Evolutionary conservation across 805 yeast genomes (phyloP).

Genomic region (Lachancea quebecensis): DNA sequence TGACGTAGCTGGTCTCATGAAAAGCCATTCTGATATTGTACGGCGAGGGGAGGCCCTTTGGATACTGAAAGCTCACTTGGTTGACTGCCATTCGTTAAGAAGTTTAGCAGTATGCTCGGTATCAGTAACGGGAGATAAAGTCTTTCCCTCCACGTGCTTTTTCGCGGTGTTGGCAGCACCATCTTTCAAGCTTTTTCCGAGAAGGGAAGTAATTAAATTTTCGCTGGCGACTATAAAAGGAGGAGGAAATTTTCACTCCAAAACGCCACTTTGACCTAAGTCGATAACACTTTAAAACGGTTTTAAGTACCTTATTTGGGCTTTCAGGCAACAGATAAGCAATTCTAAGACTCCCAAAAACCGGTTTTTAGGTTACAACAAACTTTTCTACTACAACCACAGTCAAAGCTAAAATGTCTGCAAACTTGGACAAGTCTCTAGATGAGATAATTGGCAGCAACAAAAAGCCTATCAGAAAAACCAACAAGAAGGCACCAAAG

Average conservation of each 20-base stretch:
- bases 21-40: too few species aligned
- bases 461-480: conserved; percentile 34
- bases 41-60: too few species aligned
- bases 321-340: conserved; percentile 1
- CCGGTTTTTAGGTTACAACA: neutral
- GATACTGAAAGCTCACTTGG: too few species aligned
- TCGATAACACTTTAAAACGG: neutral
- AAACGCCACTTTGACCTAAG: neutral
- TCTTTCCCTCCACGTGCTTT: too few species aligned
- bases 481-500: conserved; percentile 25
- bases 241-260: neutral
- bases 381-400: neutral
- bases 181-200: too few species aligned
- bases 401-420: conserved; percentile 42
- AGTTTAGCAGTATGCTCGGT: too few species aligned
- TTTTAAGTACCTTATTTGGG: neutral
- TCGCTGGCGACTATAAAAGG: neutral
- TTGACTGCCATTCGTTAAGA: too few species aligned
- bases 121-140: too few species aligned
- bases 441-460: conserved; percentile 84
- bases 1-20: too few species aligned
- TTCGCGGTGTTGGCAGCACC: too few species aligned
- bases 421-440: conserved; percentile 82
- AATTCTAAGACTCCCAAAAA: conserved; percentile 1
- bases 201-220: too few species aligned